A percentile compares a stretch with the other conserved stretches of the same genome.
These are phyloP conservation scores for Malassezia restricta DNA, from an alignment of 1,284 basidiomycete genomes.

Conservation along the genomic window DNA sequence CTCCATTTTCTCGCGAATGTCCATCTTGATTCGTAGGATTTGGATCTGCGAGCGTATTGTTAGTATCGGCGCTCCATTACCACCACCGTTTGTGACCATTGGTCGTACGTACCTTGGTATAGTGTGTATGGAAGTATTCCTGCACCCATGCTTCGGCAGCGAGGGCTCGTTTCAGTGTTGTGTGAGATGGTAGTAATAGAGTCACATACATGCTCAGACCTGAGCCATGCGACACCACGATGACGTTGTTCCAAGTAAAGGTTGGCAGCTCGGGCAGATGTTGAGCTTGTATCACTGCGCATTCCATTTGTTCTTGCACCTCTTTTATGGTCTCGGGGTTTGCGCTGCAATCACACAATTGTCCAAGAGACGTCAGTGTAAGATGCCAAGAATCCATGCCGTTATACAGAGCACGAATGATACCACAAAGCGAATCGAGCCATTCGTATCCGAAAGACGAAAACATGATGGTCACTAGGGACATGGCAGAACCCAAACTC, in stretches of 20 bases:
- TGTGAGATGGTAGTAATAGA: neutral
- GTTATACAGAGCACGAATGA: conserved; percentile 79
- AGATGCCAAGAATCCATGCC: conserved; percentile 68
- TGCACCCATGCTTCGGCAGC: neutral
- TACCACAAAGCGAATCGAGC: conserved; percentile 82
- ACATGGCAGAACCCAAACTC: conserved; percentile 46
- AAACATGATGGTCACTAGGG: conserved; percentile 50
- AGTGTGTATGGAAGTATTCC: neutral
- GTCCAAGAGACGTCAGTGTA: conserved; percentile 61
- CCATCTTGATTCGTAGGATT: conserved; percentile 3
- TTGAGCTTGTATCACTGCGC: conserved; percentile 4
- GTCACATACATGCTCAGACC: neutral
- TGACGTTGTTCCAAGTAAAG: conserved; percentile 1
- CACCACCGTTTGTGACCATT: neutral
- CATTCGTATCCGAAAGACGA: conserved; percentile 71
- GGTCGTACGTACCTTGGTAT: conserved; percentile 2
- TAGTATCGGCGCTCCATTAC: neutral
- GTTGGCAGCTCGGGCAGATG: neutral
- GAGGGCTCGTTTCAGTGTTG: neutral
- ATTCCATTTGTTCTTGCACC: conserved; percentile 52
- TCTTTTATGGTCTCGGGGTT: conserved; percentile 53
- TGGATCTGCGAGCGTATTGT: conserved; percentile 1
- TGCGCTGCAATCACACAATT: conserved; percentile 74
- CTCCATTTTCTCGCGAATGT: neutral
- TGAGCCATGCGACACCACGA: conserved; percentile 3